Evolutionary conservation across 768 basidiomycete genomes (phyloP), one percentile per base, ranked within the genome.

Genomic region (Podaxis sp.): DNA sequence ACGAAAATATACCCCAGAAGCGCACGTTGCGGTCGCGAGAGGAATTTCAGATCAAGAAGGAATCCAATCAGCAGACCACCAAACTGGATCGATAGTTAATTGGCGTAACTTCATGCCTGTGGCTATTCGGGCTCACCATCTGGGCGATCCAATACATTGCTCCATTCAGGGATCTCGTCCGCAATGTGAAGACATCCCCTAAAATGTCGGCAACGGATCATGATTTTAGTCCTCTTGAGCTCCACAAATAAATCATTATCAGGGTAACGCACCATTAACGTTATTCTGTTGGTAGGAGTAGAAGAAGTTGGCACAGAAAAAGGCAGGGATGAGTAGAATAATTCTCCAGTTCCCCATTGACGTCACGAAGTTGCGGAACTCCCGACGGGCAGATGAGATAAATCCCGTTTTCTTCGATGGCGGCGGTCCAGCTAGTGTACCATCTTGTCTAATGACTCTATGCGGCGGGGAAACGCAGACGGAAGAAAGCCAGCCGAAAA

Each of bases 241-340:
- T 9, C 46, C 36, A 7, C n/a, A 9, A 24, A 19, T 22, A 49
- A 38, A 24, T 11, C 38, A 25, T 5, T 38, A n/a, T 8, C 9
- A 24, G 8, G 37, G 17, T 17, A 46, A 33, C 64, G 37, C 50
- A 71, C 70, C 71, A 33, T 72, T 71, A 25, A 72, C 71, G 17
- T 55, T 68, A 55, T 71, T 73, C 41, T 71, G 70, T 38, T 71
- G 70, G 58, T 73, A 73, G 24, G 72, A 73, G 56, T 73, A 73
- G 65, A 73, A 73, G 61, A 73, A 73, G 50, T 73, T 73, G 59
- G 72, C 72, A 51, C 72, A 71, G 65, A 73, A 73, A 61, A 73
- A 73, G 22, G 69, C 69, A 19, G 72, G 71, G 51, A 72, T 67
- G 55, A 73, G 68, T 19, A 68, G 60, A 59, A 70, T 60, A 55